These are phyloP conservation scores for Ophiostoma montium DNA, from an alignment of 2,329 filamentous ascomycete genomes.

Conservation along the genomic window DNA sequence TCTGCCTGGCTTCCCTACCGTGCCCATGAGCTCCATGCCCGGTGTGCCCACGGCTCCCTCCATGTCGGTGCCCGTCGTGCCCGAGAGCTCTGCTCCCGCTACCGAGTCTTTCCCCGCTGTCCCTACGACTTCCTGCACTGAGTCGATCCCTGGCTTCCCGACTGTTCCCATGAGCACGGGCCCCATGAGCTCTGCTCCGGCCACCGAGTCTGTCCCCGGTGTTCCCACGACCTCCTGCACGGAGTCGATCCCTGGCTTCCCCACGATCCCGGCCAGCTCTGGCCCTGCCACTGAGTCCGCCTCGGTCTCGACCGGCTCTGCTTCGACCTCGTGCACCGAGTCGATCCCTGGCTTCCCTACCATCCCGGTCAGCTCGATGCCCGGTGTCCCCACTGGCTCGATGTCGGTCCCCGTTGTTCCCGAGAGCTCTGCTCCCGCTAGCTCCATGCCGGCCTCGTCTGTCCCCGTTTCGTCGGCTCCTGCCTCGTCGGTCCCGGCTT, in stretches of 20 bases:
- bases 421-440: not conserved
- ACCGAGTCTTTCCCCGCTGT: too few relatives aligned
- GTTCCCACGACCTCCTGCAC: not conserved
- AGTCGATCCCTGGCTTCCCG: not conserved
- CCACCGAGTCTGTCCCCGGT: too few relatives aligned
- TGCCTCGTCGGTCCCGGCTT: not conserved
- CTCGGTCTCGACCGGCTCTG: not conserved
- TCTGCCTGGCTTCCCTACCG: not conserved
- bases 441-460: not conserved
- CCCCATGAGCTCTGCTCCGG: not conserved
- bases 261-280: not conserved
- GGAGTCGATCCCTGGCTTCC: not conserved
- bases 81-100: not conserved
- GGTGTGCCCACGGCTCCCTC: too few relatives aligned
- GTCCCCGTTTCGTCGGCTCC: not conserved
- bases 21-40: not conserved
- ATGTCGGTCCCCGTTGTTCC: not conserved
- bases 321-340: not conserved
- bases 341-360: too few relatives aligned
- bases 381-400: not conserved
- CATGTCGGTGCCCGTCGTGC: too few relatives aligned
- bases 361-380: too few relatives aligned
- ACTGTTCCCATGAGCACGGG: not conserved
- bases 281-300: not conserved
- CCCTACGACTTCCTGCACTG: too few relatives aligned